These are phyloP conservation scores for Hypoxylon rickii DNA, from an alignment of 495 filamentous ascomycete genomes.

Conservation along the genomic window DNA sequence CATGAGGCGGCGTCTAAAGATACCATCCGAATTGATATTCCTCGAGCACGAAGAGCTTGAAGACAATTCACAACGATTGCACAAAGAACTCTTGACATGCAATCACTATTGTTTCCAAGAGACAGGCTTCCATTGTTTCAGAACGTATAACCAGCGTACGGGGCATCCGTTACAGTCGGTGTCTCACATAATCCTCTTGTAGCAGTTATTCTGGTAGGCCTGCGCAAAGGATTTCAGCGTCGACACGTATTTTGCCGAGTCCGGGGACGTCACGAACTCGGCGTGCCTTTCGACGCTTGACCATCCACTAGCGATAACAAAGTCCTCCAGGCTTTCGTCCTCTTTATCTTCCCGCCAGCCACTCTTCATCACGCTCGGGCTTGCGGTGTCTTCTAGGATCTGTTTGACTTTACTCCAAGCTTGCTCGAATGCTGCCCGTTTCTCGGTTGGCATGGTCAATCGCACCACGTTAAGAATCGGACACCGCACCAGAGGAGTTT, in stretches of 20 bases:
- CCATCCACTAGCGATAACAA: conserved; percentile 58
- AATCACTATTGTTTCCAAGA: neutral
- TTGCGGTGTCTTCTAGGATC: conserved; percentile 47
- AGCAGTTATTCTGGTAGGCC: conserved; percentile 51
- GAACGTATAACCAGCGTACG: neutral
- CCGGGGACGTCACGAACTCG: conserved; percentile 46
- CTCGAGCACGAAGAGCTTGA: conserved; percentile 37
- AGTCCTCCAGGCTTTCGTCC: conserved; percentile 50
- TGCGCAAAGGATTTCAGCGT: conserved; percentile 39
- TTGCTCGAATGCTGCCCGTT: conserved; percentile 49
- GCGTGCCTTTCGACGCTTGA: conserved; percentile 50
- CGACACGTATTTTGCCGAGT: conserved; percentile 44
- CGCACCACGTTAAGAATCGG: conserved; percentile 50
- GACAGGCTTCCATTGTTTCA: conserved; percentile 1
- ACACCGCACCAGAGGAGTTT: conserved; percentile 42
- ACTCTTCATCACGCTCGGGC: conserved; percentile 42
- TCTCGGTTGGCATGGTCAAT: conserved; percentile 46
- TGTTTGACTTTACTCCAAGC: conserved; percentile 45
- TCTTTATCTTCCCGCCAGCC: conserved; percentile 58
- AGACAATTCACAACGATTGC: conserved; percentile 41
- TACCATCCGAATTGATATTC: conserved; percentile 45
- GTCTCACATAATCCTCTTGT: conserved; percentile 37
- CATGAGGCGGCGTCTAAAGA: conserved; percentile 48
- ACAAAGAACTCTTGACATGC: conserved; percentile 15
- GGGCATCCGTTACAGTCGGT: neutral